Evolutionary conservation across 495 filamentous ascomycete genomes (phyloP), one percentile per base, ranked within the genome.

Genomic region (Niebla homalea): DNA sequence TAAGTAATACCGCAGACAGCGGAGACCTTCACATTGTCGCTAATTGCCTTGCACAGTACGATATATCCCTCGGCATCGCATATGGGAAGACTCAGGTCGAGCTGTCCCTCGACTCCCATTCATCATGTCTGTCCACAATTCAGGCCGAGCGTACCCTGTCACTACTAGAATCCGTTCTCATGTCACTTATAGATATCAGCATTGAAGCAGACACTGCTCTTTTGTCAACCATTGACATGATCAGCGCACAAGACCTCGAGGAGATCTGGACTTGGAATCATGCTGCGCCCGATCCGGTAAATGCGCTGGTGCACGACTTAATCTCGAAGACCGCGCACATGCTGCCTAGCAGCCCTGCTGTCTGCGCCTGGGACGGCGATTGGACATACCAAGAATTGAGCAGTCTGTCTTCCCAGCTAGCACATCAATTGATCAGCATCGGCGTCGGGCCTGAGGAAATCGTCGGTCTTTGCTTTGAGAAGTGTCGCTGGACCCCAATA

Each of bases 401-500:
- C 18, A 25, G 26, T 3, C 21, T 26, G 20, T 19, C 68, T 7
- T 60, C 64, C 5, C 48, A 46, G 12, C 48, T 70, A 5, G 69
- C 67, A 4, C 26, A 21, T 14, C 46, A 43, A 2, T 56, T 72
- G 7, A 49, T 52, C 19, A 46, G 60, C 2, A 44, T 62, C 40
- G 64, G 65, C 7, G 62, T 68, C 1, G n/a, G 55, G 18, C 48
- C 62, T 4, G 49, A 65, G n/a, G 64, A 65, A 14, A 53, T 71
- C 12, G 6, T 71, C 10, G 67, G 69, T 12, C 48, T 70, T 5
- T 72, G 68, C 48, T 72, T 71, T 35, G 20, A 49, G 20, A 74
- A 74, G 36, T 74, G 70, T 11, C 59, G 54, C 36, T 74, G 70
- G 70, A 68, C 65, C 3, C 65, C 67, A 3, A 57, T 74, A 22